A percentile compares a stretch with the other conserved stretches of the same genome.
These are phyloP conservation scores for Lodderomyces elongisporus DNA, from an alignment of 1,139 yeast genomes.

Conservation along the genomic window DNA sequence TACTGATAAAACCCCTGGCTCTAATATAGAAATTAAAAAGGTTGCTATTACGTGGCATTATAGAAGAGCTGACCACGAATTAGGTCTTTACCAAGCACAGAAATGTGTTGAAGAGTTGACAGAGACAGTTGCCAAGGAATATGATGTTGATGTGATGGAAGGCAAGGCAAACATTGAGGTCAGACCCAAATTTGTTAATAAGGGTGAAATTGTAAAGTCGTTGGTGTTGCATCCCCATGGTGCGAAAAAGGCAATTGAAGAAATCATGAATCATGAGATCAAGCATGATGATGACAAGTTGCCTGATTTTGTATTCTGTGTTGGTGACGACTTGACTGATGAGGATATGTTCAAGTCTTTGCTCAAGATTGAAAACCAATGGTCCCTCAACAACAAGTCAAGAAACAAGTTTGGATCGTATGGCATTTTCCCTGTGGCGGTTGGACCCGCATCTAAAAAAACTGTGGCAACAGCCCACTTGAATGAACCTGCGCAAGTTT, in stretches of 20 bases:
- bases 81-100: conserved; percentile 81
- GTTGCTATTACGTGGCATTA: conserved; percentile 99
- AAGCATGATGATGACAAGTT: conserved; percentile 33
- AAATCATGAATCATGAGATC: conserved; percentile 5
- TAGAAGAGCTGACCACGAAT: conserved; percentile 87
- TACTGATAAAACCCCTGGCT: conserved; percentile 88
- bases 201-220: conserved; percentile 90
- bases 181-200: conserved; percentile 87
- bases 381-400: conserved; percentile 34
- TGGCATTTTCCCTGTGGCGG: conserved; percentile 84
- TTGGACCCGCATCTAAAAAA: conserved; percentile 88
- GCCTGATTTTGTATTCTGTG: conserved; percentile 82
- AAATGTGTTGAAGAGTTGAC: conserved; percentile 64
- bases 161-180: conserved; percentile 93
- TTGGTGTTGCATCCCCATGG: conserved; percentile 65
- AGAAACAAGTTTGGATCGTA: conserved; percentile 45
- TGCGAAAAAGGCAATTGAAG: conserved; percentile 27
- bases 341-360: conserved; percentile 93
- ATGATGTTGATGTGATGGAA: conserved; percentile 93
- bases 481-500: conserved; percentile 78
- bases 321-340: conserved; percentile 95
- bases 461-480: conserved; percentile 88
- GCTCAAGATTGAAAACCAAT: conserved; percentile 51
- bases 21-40: conserved; percentile 79
- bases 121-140: conserved; percentile 55